phyloP scores from a whole-genome alignment of 306 rosid species.

The Begonia loranthoides region DNA sequence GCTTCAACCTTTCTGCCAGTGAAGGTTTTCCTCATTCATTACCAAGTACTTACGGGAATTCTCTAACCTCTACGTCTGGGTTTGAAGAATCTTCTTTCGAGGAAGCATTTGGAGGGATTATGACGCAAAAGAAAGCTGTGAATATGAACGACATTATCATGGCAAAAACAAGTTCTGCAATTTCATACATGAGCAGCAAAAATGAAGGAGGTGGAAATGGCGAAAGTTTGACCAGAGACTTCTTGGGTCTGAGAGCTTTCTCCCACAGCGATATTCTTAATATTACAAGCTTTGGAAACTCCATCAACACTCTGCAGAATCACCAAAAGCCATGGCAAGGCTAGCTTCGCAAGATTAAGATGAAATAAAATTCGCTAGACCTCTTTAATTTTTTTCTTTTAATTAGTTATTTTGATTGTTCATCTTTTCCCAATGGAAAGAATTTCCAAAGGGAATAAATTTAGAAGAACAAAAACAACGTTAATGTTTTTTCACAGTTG shows the following conservation, averaged over 20 bases:
- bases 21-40: conserved; percentile 13
- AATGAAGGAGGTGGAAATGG: not conserved
- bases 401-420: too few species aligned
- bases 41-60: conserved; percentile 4
- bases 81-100: conserved; percentile 35
- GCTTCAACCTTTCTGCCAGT: conserved; percentile 27
- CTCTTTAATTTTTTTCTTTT: too few species aligned
- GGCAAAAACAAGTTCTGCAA: not conserved
- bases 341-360: conserved; percentile 10
- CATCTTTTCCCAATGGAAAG: too few species aligned
- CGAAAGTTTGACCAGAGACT: conserved; percentile 75
- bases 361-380: too few species aligned
- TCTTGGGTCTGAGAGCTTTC: conserved; percentile 68
- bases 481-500: too few species aligned
- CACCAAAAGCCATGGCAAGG: conserved; percentile 73
- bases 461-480: too few species aligned
- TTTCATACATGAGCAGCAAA: not conserved
- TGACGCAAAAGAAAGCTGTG: not conserved
- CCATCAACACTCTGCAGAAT: conserved; percentile 29
- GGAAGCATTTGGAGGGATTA: conserved; percentile 34
- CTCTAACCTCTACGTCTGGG: conserved; percentile 29
- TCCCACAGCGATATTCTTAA: conserved; percentile 62
- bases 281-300: conserved; percentile 62
- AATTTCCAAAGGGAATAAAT: too few species aligned
- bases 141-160: not conserved